These are phyloP conservation scores for Starmerella vitae DNA, from an alignment of 805 yeast species.

Conservation along the genomic window DNA sequence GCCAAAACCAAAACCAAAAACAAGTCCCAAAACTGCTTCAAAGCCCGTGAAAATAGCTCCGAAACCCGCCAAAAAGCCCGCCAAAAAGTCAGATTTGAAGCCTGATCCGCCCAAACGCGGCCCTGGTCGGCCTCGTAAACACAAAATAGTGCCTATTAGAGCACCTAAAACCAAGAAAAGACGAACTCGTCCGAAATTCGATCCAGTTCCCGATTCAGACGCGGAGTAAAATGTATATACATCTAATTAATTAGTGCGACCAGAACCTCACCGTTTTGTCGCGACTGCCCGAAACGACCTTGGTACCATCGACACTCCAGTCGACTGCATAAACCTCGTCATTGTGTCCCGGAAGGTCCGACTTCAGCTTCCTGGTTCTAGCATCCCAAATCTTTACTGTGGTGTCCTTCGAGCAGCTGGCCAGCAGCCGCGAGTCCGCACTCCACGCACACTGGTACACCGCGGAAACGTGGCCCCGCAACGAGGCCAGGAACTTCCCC, in stretches of 20 bases:
- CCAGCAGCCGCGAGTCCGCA: conserved; percentile 79
- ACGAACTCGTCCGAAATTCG: no score
- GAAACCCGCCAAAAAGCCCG: no score
- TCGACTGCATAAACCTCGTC: conserved; percentile 96
- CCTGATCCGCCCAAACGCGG: no score
- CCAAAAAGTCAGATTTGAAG: no score
- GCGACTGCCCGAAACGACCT: conserved; percentile 95
- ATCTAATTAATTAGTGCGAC: conserved; percentile 50
- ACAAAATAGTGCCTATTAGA: no score
- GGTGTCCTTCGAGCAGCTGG: conserved; percentile 90
- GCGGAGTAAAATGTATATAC: no score
- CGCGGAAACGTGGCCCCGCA: conserved; percentile 95
- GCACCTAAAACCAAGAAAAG: no score
- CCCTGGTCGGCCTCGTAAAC: no score
- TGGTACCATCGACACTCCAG: conserved; percentile 90
- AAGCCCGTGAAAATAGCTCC: no score
- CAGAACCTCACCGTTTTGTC: conserved; percentile 89
- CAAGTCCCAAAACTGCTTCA: no score
- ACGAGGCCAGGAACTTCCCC: conserved; percentile 78
- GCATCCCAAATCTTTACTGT: conserved; percentile 95
- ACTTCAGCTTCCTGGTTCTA: conserved; percentile 64
- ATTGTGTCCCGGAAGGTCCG: conserved; percentile 88
- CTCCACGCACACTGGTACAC: conserved; percentile 98
- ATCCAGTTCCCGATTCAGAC: no score
- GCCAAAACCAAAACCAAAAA: no score